Evolutionary conservation across 2,329 filamentous ascomycete species (phyloP), one percentile per base, ranked within the genome.

Genomic region (Elsinoe arachidis): DNA sequence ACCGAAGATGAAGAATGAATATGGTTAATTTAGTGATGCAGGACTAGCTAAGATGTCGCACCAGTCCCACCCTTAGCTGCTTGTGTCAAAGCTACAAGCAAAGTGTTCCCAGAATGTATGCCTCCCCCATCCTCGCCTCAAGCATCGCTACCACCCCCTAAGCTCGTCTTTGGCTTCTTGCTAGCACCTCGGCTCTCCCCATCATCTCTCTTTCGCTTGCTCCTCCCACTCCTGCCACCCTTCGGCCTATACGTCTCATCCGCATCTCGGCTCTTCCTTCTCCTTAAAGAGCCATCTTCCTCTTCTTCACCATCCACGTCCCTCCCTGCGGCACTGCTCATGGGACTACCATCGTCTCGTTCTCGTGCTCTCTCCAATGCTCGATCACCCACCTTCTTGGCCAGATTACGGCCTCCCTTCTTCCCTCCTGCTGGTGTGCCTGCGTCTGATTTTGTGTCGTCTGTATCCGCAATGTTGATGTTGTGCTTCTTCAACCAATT

Each of bases 361-460:
- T 63, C 70, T 63, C 65, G 58, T n/a, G 69, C 68, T 19, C 66
- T 61, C 39, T 67, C 68, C 15, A 71, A 60, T 15, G 68, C 68
- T 19, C 67, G 61, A 61, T 70, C 69, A 9, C 67, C 69, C 14
- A 71, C 63, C 55, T 68, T 66, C 59, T 70, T 69, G 19, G 68
- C 69, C 43, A 70, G 63, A 52, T 68, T 69, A 49, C 63, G 63
- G 21, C 57, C 60, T 15, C 61, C 61, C 38, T 69, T 95, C 87
- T 17, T 95, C 74, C 74, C 95, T 85, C 70, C 92, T 85, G 2
- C 90, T 85, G 71, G 96, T 80, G 68, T 89, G 85, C 61, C 89
- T 82, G 66, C 66, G 19, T 69, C 67, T 5, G 62, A 60, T 23
- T 65, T 67, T 6, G 53, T 63, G 17, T 61, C 58, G 14, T 60